Base-by-base conservation (phyloP, 2,329 filamentous ascomycete species). In the Ophiostoma ulmi region DNA sequence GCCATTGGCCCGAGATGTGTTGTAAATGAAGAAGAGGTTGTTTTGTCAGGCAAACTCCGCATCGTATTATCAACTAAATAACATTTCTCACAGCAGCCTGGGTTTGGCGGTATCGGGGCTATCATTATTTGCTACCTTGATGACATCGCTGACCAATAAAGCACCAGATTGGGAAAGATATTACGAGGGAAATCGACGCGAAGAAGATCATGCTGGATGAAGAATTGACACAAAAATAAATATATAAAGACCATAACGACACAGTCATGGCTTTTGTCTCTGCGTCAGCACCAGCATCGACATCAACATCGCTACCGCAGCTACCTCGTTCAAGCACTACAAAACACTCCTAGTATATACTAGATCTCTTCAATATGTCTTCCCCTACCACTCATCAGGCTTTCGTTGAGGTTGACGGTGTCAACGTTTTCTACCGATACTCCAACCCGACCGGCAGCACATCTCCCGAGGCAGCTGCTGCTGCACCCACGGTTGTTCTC, bases 381-480 rank as follows among this genome's bases (percentile, higher is more conserved):
- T 4, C 58, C 17, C 67, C 67, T 3, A 2, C 20, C 17, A 64
- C 31, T n/a, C 61, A 64, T 8, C 35, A 69, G 17, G 63, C 58
- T 5, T 71, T 55, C 26, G 55, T 74, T 36, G 36, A 70, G 44
- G 73, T 68, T 13, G 72, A 80, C 71, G 81, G 79, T 65, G 69
- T 80, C 22, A 74, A 79, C 0, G 73, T 83, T 61, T 83, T 83
- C 74, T 83, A 82, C 75, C 78, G 81, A 39, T 73, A 77, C 44
- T 78, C 80, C 26, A 78, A 68, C 63, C 69, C 69, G 39, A 55
- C 73, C 20, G 72, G 61, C 44, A 65, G 22, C 2, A 39, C 36
- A 13, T 39, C n/a, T 3, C 63, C 44, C 26, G 64, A 44, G 31
- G 41, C 36, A 39, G 20, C 74, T 0, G n/a, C 73, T 1, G 65